These are phyloP conservation scores for Flammula alnicola DNA, from an alignment of 1,284 basidiomycete species.

Conservation along the genomic window DNA sequence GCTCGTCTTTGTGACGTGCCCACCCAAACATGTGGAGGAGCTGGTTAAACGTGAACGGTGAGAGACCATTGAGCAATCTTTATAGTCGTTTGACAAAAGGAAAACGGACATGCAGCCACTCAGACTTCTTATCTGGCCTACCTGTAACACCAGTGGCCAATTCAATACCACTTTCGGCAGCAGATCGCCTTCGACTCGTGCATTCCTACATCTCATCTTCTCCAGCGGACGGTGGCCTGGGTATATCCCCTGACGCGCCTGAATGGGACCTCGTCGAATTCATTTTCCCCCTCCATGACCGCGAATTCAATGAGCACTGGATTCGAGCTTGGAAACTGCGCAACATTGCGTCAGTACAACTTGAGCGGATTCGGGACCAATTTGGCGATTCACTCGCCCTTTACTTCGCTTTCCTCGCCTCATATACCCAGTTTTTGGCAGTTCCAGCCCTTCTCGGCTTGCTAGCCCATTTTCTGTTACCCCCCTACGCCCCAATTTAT, in stretches of 20 bases:
- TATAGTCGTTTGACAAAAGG: background rate
- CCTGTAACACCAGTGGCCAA: constrained; percentile 29
- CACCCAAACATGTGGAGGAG: constrained; percentile 61
- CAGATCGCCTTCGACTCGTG: constrained; percentile 82
- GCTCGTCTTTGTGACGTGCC: constrained; percentile 81
- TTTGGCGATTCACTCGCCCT: constrained; percentile 90
- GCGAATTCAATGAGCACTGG: constrained; percentile 78
- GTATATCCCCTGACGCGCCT: constrained; percentile 69
- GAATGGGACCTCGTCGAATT: constrained; percentile 83
- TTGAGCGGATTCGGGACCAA: constrained; percentile 69
- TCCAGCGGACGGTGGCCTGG: constrained; percentile 75
- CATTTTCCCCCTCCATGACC: constrained; percentile 85
- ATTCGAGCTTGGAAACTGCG: constrained; percentile 66
- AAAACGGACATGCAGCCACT: constrained; percentile 23
- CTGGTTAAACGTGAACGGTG: constrained; percentile 80
- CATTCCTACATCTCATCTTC: constrained; percentile 77
- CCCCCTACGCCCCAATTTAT: constrained; percentile 80
- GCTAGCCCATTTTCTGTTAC: constrained; percentile 65
- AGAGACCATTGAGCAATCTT: constrained; percentile 35
- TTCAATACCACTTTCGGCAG: constrained; percentile 54
- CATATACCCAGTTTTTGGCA: constrained; percentile 79
- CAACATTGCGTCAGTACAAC: constrained; percentile 61
- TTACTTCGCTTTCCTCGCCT: constrained; percentile 88
- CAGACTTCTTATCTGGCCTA: constrained; percentile 35
- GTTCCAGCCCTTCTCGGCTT: constrained; percentile 71